Evolutionary conservation across 108 stramenopile genomes (phyloP).

Genomic region (Aurantiochytrium sp.): DNA sequence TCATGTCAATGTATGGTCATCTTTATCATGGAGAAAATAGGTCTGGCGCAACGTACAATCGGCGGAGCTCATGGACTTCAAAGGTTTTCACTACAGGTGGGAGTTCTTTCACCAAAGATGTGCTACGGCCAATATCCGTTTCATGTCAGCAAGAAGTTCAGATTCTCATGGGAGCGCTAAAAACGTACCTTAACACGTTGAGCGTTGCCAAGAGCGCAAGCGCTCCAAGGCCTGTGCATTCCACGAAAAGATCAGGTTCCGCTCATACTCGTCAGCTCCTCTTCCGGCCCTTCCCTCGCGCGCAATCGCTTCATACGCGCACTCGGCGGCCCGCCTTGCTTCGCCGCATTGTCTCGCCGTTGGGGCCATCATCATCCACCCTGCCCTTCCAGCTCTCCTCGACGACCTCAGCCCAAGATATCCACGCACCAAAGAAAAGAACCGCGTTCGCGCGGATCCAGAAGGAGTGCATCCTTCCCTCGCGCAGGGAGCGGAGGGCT

Average conservation of each 20-base stretch:
- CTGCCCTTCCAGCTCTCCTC: background rate
- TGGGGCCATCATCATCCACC: background rate
- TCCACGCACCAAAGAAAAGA: background rate
- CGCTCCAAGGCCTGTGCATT: background rate
- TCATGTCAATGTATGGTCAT: no score
- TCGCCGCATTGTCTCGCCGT: no score
- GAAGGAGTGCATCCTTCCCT: background rate
- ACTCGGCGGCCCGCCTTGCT: no score
- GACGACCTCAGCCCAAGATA: background rate
- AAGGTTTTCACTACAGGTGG: background rate
- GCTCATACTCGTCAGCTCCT: no score
- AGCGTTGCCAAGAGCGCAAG: background rate
- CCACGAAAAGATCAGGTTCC: background rate
- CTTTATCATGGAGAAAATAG: no score
- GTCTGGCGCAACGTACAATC: background rate
- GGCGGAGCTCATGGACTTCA: background rate
- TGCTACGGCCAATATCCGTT: background rate
- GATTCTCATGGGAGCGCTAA: background rate
- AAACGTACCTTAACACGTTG: background rate
- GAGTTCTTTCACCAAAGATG: background rate
- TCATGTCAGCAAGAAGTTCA: background rate
- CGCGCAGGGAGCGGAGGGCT: background rate
- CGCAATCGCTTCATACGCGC: no score
- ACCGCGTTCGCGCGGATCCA: slow-evolving; percentile 12
- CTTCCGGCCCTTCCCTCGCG: no score